Percentiles rank a stretch among this genome's conserved stretches.
phyloP scores from a whole-genome alignment of 1,139 yeast species.

The Citeromyces hawaiiensis region DNA sequence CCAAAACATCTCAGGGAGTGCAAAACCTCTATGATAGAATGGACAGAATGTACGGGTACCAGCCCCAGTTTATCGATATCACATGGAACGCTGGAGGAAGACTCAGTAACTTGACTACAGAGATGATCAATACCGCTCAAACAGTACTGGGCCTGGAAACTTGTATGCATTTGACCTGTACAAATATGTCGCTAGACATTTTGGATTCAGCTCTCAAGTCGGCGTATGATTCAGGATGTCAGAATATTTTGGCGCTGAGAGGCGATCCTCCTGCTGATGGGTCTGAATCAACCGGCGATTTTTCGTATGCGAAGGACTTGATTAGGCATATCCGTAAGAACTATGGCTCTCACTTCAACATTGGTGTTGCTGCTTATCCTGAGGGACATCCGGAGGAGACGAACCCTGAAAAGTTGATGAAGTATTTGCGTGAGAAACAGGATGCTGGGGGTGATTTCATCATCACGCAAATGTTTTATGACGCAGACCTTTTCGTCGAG shows the following conservation, averaged over 20 bases:
- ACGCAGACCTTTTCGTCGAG: conserved; percentile 65
- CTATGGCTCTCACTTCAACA: conserved; percentile 51
- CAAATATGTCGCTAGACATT: conserved; percentile 76
- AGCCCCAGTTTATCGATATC: conserved; percentile 86
- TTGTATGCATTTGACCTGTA: conserved; percentile 96
- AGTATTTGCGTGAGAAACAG: conserved; percentile 69
- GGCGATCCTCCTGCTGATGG: conserved; percentile 82
- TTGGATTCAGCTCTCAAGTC: conserved; percentile 77
- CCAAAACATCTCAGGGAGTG: conserved; percentile 93
- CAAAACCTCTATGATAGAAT: conserved; percentile 92
- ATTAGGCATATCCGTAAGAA: conserved; percentile 38
- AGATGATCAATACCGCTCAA: conserved; percentile 85
- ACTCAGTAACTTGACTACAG: conserved; percentile 67
- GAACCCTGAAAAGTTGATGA: conserved; percentile 41
- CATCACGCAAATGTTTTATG: conserved; percentile 76
- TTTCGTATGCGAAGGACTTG: conserved; percentile 58
- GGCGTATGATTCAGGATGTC: conserved; percentile 89
- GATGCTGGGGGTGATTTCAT: conserved; percentile 92
- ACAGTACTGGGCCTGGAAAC: conserved; percentile 91
- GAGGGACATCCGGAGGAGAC: conserved; percentile 76
- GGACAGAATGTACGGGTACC: conserved; percentile 92
- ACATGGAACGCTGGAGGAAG: conserved; percentile 99
- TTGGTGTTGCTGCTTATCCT: conserved; percentile 70
- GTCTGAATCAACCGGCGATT: conserved; percentile 54
- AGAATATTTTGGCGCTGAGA: conserved; percentile 75